These are phyloP conservation scores for Plasmodium coatneyi DNA, from an alignment of 169 alveolate species.

Conservation along the genomic window DNA sequence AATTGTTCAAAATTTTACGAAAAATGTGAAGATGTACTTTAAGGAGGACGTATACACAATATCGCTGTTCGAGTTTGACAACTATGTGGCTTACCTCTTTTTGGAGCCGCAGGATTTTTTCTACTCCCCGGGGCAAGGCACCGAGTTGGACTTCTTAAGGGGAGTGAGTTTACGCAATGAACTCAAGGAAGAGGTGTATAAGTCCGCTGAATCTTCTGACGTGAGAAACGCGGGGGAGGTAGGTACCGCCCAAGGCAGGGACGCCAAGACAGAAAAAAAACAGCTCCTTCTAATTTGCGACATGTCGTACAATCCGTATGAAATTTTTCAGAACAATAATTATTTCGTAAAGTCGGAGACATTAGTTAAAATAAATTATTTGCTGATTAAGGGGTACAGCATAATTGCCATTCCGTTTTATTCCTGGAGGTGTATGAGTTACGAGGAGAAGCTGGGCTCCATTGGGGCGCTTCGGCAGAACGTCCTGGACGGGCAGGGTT, in stretches of 20 bases:
- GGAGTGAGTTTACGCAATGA: background rate
- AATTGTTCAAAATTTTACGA: slow-evolving; percentile 29
- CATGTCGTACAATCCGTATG: slow-evolving; percentile 51
- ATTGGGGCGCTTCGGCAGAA: background rate
- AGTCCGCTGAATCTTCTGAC: background rate
- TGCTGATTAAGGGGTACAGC: slow-evolving; percentile 50
- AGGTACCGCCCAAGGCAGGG: background rate
- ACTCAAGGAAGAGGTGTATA: background rate
- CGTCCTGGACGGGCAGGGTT: slow-evolving; percentile 1
- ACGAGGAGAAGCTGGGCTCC: slow-evolving; percentile 7
- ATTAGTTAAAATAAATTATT: slow-evolving; percentile 60
- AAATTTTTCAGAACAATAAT: slow-evolving; percentile 39
- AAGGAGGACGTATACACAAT: slow-evolving; percentile 28
- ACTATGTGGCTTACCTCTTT: slow-evolving; percentile 59
- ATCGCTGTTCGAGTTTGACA: slow-evolving; percentile 51
- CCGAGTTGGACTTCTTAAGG: background rate
- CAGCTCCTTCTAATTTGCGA: slow-evolving; percentile 35
- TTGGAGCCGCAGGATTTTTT: slow-evolving; percentile 45
- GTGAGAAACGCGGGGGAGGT: background rate
- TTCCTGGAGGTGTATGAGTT: slow-evolving; percentile 59
- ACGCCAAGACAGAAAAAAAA: background rate
- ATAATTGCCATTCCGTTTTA: slow-evolving; percentile 71
- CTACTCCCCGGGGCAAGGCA: slow-evolving; percentile 20
- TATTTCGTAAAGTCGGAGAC: slow-evolving; percentile 47
- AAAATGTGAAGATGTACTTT: slow-evolving; percentile 40